Evolutionary conservation across 2,329 filamentous ascomycete species (phyloP).

Genomic region (Fusarium domesticum): DNA sequence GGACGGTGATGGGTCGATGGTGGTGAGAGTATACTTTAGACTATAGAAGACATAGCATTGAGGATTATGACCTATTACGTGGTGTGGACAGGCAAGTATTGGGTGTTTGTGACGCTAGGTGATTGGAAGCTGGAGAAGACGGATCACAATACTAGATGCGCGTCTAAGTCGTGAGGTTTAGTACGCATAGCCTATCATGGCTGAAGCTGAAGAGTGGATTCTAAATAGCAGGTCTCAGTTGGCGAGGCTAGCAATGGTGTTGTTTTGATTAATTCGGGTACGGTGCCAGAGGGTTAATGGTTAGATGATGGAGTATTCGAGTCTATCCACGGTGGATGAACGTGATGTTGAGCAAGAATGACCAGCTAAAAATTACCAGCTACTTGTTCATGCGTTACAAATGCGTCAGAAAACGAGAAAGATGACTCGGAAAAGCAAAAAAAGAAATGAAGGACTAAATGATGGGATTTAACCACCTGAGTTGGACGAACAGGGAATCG

Average conservation of each 20-base stretch:
- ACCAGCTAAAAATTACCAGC: not conserved
- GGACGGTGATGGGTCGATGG: slow-evolving; percentile 5
- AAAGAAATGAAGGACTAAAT: slow-evolving; percentile 16
- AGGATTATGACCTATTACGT: not conserved
- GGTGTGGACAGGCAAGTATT: no score
- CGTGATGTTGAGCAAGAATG: not conserved
- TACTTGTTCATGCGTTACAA: not conserved
- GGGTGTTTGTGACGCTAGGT: no score
- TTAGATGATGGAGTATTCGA: not conserved
- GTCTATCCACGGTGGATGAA: not conserved
- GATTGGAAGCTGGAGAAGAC: not conserved
- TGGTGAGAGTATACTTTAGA: slow-evolving; percentile 8
- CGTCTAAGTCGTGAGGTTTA: not conserved
- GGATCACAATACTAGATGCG: not conserved
- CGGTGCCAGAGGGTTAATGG: not conserved
- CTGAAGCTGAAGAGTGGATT: not conserved
- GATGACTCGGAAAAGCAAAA: slow-evolving; percentile 6
- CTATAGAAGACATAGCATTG: slow-evolving; percentile 6
- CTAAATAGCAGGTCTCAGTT: not conserved
- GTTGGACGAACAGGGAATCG: slow-evolving; percentile 35
- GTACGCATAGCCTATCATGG: not conserved
- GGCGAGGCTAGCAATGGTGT: not conserved
- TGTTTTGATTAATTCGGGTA: not conserved
- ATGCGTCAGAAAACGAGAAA: no score
- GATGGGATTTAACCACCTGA: slow-evolving; percentile 22